Percentiles rank a stretch among this genome's conserved stretches.
These are phyloP conservation scores for Lobulomyces angularis DNA, from an alignment of 192 early-diverging fungal species.

Conservation along the genomic window DNA sequence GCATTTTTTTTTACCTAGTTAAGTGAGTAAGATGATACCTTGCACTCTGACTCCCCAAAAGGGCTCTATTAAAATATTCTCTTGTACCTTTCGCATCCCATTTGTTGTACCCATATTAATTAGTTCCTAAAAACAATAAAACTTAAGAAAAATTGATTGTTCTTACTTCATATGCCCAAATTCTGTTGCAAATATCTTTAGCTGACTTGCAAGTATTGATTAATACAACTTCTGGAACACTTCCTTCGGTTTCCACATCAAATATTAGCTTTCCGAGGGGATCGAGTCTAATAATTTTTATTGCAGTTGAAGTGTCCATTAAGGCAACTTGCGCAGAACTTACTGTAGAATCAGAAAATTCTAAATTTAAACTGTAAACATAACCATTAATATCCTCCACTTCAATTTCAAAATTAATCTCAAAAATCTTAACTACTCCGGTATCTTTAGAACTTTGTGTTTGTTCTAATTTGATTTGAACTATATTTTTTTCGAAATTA, in stretches of 20 bases:
- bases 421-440: slow-evolving; percentile 29
- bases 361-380: slow-evolving; percentile 10
- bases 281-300: slow-evolving; percentile 26
- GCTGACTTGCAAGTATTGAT: slow-evolving; percentile 21
- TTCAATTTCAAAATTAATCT: slow-evolving; percentile 24
- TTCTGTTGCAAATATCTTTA: slow-evolving; percentile 20
- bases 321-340: slow-evolving; percentile 13
- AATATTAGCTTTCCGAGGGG: slow-evolving; percentile 27
- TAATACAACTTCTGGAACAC: slow-evolving; percentile 26
- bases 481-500: slow-evolving; percentile 74
- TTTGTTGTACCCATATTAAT: slow-evolving; percentile 23
- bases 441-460: slow-evolving; percentile 22
- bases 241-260: slow-evolving; percentile 18
- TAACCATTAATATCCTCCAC: slow-evolving; percentile 25
- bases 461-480: slow-evolving; percentile 55
- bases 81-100: slow-evolving; percentile 21
- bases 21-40: slow-evolving; percentile 3
- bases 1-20: no score
- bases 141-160: slow-evolving; percentile 1
- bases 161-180: slow-evolving; percentile 13
- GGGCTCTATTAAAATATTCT: slow-evolving; percentile 14
- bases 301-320: slow-evolving; percentile 10
- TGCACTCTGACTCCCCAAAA: slow-evolving; percentile 21
- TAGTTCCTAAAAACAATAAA: slow-evolving; percentile 25
- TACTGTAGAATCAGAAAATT: slow-evolving; percentile 16